phyloP scores from a whole-genome alignment of 768 basidiomycete genomes.

The Boletus vermiculosoides region DNA sequence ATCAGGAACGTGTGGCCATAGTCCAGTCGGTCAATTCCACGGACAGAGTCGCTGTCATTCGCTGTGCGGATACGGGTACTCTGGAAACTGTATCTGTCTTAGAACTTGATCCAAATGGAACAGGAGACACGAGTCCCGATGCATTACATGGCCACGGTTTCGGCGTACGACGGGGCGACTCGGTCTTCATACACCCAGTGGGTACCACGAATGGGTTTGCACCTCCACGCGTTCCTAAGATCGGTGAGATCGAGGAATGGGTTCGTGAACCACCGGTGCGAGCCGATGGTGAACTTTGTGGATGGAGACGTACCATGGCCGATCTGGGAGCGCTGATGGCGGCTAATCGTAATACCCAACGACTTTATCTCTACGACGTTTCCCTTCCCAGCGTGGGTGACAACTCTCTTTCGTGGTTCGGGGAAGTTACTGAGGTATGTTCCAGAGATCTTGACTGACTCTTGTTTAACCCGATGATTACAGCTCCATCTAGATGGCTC shows the following conservation, averaged over 20 bases:
- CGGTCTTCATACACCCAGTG: conserved; percentile 73
- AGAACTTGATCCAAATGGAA: conserved; percentile 86
- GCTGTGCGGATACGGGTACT: conserved; percentile 51
- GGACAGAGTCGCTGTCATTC: conserved; percentile 69
- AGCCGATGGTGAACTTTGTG: conserved; percentile 51
- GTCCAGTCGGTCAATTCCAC: conserved; percentile 74
- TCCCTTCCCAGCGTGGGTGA: conserved; percentile 41
- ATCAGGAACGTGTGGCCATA: conserved; percentile 61
- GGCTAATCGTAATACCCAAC: conserved; percentile 40
- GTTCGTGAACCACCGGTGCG: conserved; percentile 58
- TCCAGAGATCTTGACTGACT: conserved; percentile 1
- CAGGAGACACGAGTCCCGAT: conserved; percentile 47
- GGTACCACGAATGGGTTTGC: conserved; percentile 72
- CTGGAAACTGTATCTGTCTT: conserved; percentile 75
- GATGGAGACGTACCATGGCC: conserved; percentile 73
- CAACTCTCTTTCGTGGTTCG: conserved; percentile 68
- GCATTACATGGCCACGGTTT: conserved; percentile 54
- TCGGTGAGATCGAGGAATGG: conserved; percentile 85
- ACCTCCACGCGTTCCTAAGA: conserved; percentile 70
- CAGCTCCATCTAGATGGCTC: conserved; percentile 76
- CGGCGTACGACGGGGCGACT: conserved; percentile 81
- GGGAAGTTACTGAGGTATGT: conserved; percentile 76
- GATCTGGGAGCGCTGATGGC: conserved; percentile 64
- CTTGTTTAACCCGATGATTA: conserved; percentile 8
- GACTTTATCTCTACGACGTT: conserved; percentile 41